Base-by-base conservation (phyloP, 2,329 filamentous ascomycete genomes). In the Talaromyces verruculosus region DNA sequence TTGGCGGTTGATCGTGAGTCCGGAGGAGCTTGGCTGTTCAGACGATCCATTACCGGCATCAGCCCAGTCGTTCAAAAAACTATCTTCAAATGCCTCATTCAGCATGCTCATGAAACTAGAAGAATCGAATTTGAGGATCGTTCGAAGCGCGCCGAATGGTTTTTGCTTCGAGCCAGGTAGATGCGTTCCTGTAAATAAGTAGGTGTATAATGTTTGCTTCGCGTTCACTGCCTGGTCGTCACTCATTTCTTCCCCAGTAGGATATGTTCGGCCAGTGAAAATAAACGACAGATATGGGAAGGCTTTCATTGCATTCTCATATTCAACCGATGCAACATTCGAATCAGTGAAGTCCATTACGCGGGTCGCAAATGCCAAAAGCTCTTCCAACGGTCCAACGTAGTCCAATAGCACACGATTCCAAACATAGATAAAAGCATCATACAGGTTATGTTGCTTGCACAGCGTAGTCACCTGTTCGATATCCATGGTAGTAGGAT, bases 371-470 rank as follows among this genome's bases (percentile, higher is more conserved):
- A 82, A 78, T 64, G 82, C 75, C 28, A 97, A 82, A 1, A 99
- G 85, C 68, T 97, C 93, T 70, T 92, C 89, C 65, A 98, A 83
- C 1, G 95, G 94, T 1, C 93, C 96, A 68, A 97, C 89, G 72
- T 96, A 97, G 77, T 99, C 96, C 68, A 84, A 83, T 33, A 99
- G 82, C 2, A 92, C 93, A 76, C 92, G 90, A 67, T 96, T 98
- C 95, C 95, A 99, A 64, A 99, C 91, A 75, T 98, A 97, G 51
- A 96, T 93, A 65, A 97, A 86, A 1, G 95, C 96, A 78, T 99
- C 96, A 74, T 97, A 99, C 3, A 99, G 85, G 69, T 90, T 88
- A 76, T 98, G 89, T 74, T 94, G 90, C 76, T 95, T 96, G 84
- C 95, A 99, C 28, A 99, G 83, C 13, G 86, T 85, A 0, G 94